Base-by-base conservation (phyloP, 306 rosid species). In the Cotoneaster glaucophyllus region DNA sequence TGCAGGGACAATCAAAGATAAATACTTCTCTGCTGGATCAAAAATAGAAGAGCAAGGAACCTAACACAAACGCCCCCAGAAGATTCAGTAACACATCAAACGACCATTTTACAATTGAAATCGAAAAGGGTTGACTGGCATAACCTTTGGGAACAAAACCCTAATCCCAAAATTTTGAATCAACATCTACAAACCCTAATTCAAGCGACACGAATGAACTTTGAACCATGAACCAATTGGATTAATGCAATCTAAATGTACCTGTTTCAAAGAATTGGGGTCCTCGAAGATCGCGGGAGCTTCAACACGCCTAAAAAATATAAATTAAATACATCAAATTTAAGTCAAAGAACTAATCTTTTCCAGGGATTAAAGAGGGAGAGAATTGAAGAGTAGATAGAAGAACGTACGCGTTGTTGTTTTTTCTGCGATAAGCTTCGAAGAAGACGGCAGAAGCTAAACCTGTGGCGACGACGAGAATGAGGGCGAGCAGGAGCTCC, bases 21-120 rank as follows among this genome's bases (percentile, higher is more conserved):
- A 78, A 85, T 90, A 94, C 84, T 94, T 94, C 56, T 91, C 87
- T 0, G 98, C 94, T 50, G 96, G 97, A 90, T 91, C 95, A 74
- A 81, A 90, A 79, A 92, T 81, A 29, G 88, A 86, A 67, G 98
- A 90, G 68, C 96, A 94, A 44, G 86, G 87, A 85, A 91, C 97
- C 96, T 94, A 59, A 69, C 73, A 69, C 67, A 32, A 66, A 44
- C 52, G 8, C 67, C 8, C 54, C 75, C 53, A 70, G 50, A 74
- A 2, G 41, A 75, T 53, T 79, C 74, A 72, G 74, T 64, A 80
- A n/a, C 72, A 69, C 66, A 29, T 58, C 69, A 56, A 71, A 22
- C 2, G n/a, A 12, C 28, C 52, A 71, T 54, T 54, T 26, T 7
- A 22, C 15, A 53, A 67, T 67, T 41, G n/a, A 22, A 67, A 64